Evolutionary conservation across 257 asterid species (phyloP), one percentile per base, ranked within the genome.

Genomic region (Asclepias syriaca): DNA sequence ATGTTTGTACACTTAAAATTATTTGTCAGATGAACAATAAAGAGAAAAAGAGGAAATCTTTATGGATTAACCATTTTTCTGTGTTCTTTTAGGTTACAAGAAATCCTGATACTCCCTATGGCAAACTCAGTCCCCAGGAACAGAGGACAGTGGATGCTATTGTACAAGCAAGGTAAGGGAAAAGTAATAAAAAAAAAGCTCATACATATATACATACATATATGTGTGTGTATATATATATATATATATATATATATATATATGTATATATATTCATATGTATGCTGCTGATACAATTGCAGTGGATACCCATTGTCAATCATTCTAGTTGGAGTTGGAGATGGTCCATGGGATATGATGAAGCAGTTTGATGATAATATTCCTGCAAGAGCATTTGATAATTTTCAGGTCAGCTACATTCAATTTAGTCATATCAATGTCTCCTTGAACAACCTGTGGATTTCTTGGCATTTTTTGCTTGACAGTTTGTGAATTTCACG

Each of bases 401-500:
- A 78, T 74, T 78, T 78, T 77, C 82, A 78, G 77, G 76, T 69
- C 21, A 46, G 61, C 11, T 69, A 34, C 61, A 60, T 60, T 29
- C 22, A 27, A 29, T 24, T 60, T 61, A 3, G 21, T 48, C 57
- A 37, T 29, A 37, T 29, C 71, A 22, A 34, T 15, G 18, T 49
- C n/a, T 2, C 15, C 40, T 32, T 0, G 3, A 34, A 34, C 27
- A 34, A 34, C 5, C 39, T 45, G 66, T 3, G 45, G 66, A 43
- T 27, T 3, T 59, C 18, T 27, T 64, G 32, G 12, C 39, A 1
- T 48, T 70, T 5, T 57, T 63, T 56, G 27, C 37, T 37, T 54
- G 53, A 48, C 64, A 93, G 98, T 93, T 93, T 74, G 98, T 93
- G 27, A 93, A 93, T 83, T 93, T 87, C 65, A 93, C 95, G 48